Percentiles rank a stretch among this genome's conserved stretches.
These are phyloP conservation scores for Rhizomucor pusillus DNA, from an alignment of 371 early-diverging fungal species.

Conservation along the genomic window DNA sequence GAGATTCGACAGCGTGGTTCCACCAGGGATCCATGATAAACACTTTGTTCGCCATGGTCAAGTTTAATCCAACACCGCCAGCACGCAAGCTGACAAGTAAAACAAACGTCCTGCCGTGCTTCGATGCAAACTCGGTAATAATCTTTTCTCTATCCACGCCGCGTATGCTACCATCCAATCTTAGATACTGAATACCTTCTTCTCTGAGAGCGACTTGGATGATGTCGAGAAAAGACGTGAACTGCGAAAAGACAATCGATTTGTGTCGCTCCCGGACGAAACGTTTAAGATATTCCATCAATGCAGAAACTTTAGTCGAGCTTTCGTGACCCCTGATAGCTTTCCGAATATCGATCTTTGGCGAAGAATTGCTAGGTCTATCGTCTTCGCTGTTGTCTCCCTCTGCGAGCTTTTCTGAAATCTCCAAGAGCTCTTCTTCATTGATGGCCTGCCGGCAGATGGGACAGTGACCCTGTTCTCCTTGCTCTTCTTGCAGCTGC, in stretches of 20 bases:
- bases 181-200: slow-evolving; percentile 51
- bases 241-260: slow-evolving; percentile 85
- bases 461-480: slow-evolving; percentile 60
- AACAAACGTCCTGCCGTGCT: slow-evolving; percentile 44
- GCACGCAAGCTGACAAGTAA: slow-evolving; percentile 85
- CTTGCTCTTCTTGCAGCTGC: slow-evolving; percentile 52
- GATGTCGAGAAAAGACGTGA: slow-evolving; percentile 73
- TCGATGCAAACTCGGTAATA: slow-evolving; percentile 49
- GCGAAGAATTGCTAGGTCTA: background rate
- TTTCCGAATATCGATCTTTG: slow-evolving; percentile 31
- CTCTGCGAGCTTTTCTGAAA: slow-evolving; percentile 17
- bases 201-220: slow-evolving; percentile 55
- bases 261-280: slow-evolving; percentile 33
- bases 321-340: slow-evolving; percentile 52
- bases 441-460: slow-evolving; percentile 54
- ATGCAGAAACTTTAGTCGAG: slow-evolving; percentile 64
- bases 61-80: slow-evolving; percentile 87
- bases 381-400: background rate
- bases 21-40: slow-evolving; percentile 85
- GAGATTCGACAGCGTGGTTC: slow-evolving; percentile 77
- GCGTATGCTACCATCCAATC: slow-evolving; percentile 70
- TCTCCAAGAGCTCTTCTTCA: slow-evolving; percentile 51
- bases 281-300: slow-evolving; percentile 46
- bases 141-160: slow-evolving; percentile 62
- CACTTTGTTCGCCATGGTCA: slow-evolving; percentile 78